Conservation (phyloP, 1,139 yeast genomes). For the Magnusiomyces sp. region DNA sequence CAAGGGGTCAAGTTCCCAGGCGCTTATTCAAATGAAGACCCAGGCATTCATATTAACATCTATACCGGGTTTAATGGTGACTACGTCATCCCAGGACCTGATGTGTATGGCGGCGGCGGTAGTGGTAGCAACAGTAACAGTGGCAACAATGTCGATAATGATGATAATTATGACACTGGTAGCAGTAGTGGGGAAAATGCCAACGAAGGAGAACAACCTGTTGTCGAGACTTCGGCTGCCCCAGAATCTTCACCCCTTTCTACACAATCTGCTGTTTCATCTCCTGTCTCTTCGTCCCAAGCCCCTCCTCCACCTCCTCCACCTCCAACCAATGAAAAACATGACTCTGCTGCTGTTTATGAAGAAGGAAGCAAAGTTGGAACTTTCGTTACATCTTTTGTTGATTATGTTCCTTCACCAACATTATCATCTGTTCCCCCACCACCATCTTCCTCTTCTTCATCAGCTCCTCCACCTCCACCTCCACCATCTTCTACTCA, state of each 20-base stretch:
- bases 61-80: slow-evolving; percentile 6
- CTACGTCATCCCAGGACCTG: slow-evolving; percentile 11
- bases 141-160: too few species aligned
- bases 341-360: too few species aligned
- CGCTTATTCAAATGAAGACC: slow-evolving; percentile 13
- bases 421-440: neutral
- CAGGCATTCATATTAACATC: slow-evolving; percentile 13
- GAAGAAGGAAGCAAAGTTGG: neutral
- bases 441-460: slow-evolving; percentile 10
- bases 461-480: slow-evolving; percentile 9
- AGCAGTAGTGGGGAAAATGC: too few species aligned
- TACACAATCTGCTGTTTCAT: neutral
- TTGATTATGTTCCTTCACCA: neutral
- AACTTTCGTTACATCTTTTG: neutral
- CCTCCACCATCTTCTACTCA: slow-evolving; percentile 8
- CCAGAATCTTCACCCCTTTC: neutral
- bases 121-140: too few species aligned
- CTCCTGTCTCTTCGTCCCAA: neutral
- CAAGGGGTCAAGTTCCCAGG: slow-evolving; percentile 15
- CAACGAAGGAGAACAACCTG: neutral
- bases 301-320: neutral
- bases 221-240: slow-evolving; percentile 4
- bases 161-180: too few species aligned
- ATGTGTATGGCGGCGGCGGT: slow-evolving; percentile 5
- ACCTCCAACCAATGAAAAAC: neutral